A percentile compares a stretch with the other conserved stretches of the same genome.
Evolutionary conservation across 176 grass and related monocot species (phyloP).

Genomic region (Themeda triandra): DNA sequence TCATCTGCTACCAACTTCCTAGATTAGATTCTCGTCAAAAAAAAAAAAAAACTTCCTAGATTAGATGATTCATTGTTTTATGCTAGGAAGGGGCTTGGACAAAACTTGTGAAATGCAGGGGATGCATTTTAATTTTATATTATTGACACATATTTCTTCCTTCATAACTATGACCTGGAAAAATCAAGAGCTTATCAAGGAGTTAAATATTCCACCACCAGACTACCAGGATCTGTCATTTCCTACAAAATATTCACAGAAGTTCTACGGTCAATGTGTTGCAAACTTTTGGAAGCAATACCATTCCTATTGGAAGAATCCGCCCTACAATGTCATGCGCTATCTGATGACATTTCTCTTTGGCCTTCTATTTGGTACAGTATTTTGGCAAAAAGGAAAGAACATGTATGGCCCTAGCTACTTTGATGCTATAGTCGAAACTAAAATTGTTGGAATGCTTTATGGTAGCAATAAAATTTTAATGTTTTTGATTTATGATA

Average conservation of each 20-base stretch:
- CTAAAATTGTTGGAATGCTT: not conserved
- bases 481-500: not conserved
- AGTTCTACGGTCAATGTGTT: constrained; percentile 50
- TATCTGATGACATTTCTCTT: constrained; percentile 65
- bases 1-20: not conserved
- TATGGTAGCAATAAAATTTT: constrained; percentile 17
- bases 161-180: constrained; percentile 23
- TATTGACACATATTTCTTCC: not conserved
- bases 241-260: constrained; percentile 76
- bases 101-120: not conserved
- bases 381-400: constrained; percentile 78
- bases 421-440: constrained; percentile 14
- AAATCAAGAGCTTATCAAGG: constrained; percentile 70
- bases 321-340: constrained; percentile 73
- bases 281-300: constrained; percentile 87
- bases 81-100: not conserved
- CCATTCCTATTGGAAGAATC: constrained; percentile 88
- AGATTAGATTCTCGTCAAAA: too few relatives aligned
- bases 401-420: constrained; percentile 47
- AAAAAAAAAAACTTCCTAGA: too few relatives aligned
- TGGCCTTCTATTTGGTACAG: constrained; percentile 76
- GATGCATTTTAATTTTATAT: not conserved
- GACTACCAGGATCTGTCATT: constrained; percentile 68
- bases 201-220: constrained; percentile 50
- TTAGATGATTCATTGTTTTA: not conserved